Base-by-base conservation (phyloP, 805 yeast species). In the Ogataea paraovalis region DNA sequence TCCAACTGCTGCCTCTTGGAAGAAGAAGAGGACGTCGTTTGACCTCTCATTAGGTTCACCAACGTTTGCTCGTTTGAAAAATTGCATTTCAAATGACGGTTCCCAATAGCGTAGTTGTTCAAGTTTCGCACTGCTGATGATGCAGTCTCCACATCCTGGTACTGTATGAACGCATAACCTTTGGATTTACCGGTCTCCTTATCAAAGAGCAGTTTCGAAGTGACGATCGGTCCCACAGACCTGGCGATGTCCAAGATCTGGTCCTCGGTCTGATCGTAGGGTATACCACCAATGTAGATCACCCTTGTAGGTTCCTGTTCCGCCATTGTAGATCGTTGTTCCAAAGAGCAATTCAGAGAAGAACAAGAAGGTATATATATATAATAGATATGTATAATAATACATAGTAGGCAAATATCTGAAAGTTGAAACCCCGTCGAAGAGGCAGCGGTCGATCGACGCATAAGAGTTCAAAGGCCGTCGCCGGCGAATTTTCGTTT, bases 191-290 rank as follows among this genome's bases (percentile, higher is more conserved):
- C 97, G 0, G 96, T 90, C 46, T 82, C 83, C 39, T 87, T 83
- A 64, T 92, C 97, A 62, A 91, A 88, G 64, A 88, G 75, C 60
- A 92, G 75, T 61, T 84, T 83, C 49, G 88, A 70, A 46, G 78
- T 80, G 22, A 78, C 76, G 2, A 92, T 92, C 0, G 97, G 96
- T 1, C 97, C 98, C 2, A 88, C 94, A 2, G 95, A 82, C 48
- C 76, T 73, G 51, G 96, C 95, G 13, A 92, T 79, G 53, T 87
- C 96, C 41, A 52, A 37, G n/a, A 92, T 84, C 64, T 91, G 97
- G 57, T 89, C 96, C 63, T 92, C 98, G 0, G 97, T 87, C 60
- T 87, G 89, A 59, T 92, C 97, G 62, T 83, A 89, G 1, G 98
- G 98, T 34, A 92, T 86, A 14, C 88, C 84, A 3, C 96, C 96